Base-by-base conservation (phyloP, 345 rosid species). In the Salix purpurea region DNA sequence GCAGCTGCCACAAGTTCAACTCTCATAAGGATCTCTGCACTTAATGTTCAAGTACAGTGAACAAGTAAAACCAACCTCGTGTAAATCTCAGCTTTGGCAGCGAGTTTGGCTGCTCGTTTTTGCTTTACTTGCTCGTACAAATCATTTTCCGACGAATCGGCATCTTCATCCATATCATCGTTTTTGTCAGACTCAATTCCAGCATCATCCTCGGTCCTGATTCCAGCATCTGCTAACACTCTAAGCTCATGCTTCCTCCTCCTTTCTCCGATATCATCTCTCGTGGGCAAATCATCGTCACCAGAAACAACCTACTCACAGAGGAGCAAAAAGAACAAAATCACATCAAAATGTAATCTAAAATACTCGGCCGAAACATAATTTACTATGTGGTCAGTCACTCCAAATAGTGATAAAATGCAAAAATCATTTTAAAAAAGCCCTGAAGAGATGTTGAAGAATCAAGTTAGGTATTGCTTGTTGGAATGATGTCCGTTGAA, bases 191-290 rank as follows among this genome's bases (percentile, higher is more conserved):
- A 78, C 60, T 24, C 81, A 78, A 66, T 80, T 46, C 62, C 84
- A 79, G 54, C 86, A 69, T 87, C 95, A 82, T 87, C 92, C 75
- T 86, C 90, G 34, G 93, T 83, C 78, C 69, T 81, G 69, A 95
- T 80, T 81, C 96, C 95, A 79, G 97, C 97, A 74, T 86, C 87
- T 54, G 94, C 90, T 82, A 95, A 84, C 69, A 93, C 94, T 83
- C 88, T 85, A 36, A 93, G 88, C 83, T 95, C 99, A 78, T 87
- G 88, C 77, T 90, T 91, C 85, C 94, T 89, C 81, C 97, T 90
- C 80, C 97, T 86, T 84, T 93, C 97, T 77, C 99, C 99, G 76
- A 95, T 90, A 79, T 94, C 97, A 85, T 94, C 98, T 75, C 98
- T 84, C 85, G 68, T 88, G 0, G 97, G 98, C 75, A 94, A 77